These are phyloP conservation scores for Leishmania arabica DNA, from an alignment of 208 protist genomes.

Conservation along the genomic window DNA sequence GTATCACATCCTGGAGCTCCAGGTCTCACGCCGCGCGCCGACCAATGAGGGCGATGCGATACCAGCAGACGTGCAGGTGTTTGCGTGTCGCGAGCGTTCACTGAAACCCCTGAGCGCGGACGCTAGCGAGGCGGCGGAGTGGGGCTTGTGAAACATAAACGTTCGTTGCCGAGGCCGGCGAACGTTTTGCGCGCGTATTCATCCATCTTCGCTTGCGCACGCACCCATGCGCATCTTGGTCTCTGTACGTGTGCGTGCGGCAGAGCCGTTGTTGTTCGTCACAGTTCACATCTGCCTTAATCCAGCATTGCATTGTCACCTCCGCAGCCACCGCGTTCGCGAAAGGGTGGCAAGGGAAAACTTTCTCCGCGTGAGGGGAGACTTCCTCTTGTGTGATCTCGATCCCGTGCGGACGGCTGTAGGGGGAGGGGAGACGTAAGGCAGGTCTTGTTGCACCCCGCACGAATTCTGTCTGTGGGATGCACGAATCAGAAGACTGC, in stretches of 20 bases:
- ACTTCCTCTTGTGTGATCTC: not conserved
- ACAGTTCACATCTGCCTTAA: not conserved
- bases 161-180: no score
- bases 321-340: not conserved
- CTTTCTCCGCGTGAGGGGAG: not conserved
- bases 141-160: not conserved
- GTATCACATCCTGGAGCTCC: slow-evolving; percentile 29
- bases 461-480: not conserved
- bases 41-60: not conserved
- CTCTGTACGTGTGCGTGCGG: not conserved
- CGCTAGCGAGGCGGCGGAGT: slow-evolving; percentile 2
- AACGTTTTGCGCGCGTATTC: not conserved
- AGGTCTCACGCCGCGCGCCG: not conserved
- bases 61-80: slow-evolving; percentile 1
- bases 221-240: not conserved
- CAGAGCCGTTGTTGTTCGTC: not conserved
- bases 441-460: not conserved
- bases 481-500: not conserved
- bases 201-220: not conserved
- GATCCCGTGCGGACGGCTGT: not conserved
- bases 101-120: slow-evolving; percentile 19
- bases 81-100: slow-evolving; percentile 10
- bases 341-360: not conserved
- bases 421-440: no score
- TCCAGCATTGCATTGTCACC: not conserved